phyloP scores from a whole-genome alignment of 495 filamentous ascomycete species.

The Xylaria bambusicola region DNA sequence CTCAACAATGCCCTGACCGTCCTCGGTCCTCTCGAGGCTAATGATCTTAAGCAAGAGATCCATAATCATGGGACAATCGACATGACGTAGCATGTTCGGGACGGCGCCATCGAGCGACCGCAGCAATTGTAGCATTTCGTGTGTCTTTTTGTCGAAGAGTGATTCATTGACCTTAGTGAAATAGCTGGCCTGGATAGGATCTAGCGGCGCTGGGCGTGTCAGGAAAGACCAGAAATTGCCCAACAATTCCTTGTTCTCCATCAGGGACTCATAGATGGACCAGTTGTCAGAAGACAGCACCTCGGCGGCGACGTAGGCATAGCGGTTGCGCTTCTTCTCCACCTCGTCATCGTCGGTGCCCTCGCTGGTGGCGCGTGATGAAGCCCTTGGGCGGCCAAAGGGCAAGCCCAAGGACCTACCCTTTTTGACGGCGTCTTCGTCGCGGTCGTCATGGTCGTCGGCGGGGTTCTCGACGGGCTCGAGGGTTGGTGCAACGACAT shows the following conservation, averaged over 20 bases:
- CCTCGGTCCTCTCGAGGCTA: conserved; percentile 89
- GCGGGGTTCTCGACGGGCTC: conserved; percentile 60
- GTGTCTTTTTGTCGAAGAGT: conserved; percentile 93
- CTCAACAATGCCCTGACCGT: conserved; percentile 91
- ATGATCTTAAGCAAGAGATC: conserved; percentile 97
- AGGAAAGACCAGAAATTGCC: conserved; percentile 90
- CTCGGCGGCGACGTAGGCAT: conserved; percentile 89
- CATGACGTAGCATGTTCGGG: conserved; percentile 83
- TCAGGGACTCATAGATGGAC: conserved; percentile 89
- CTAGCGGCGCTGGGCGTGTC: conserved; percentile 74
- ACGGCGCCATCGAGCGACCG: conserved; percentile 81
- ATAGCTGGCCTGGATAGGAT: conserved; percentile 91
- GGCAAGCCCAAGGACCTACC: conserved; percentile 51
- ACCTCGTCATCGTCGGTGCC: conserved; percentile 60
- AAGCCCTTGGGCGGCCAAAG: conserved; percentile 46
- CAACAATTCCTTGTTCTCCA: conserved; percentile 77
- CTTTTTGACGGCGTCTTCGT: conserved; percentile 42
- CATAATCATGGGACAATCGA: conserved; percentile 99
- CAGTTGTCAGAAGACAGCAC: conserved; percentile 94
- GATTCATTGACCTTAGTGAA: conserved; percentile 99
- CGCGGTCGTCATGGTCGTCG: conserved; percentile 60
- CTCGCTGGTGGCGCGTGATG: conserved; percentile 42
- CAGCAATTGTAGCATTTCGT: conserved; percentile 89
- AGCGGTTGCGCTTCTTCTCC: conserved; percentile 87
- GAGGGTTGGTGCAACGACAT: conserved; percentile 79